Evolutionary conservation across 768 basidiomycete species (phyloP).

Genomic region (Suillus variegatus): DNA sequence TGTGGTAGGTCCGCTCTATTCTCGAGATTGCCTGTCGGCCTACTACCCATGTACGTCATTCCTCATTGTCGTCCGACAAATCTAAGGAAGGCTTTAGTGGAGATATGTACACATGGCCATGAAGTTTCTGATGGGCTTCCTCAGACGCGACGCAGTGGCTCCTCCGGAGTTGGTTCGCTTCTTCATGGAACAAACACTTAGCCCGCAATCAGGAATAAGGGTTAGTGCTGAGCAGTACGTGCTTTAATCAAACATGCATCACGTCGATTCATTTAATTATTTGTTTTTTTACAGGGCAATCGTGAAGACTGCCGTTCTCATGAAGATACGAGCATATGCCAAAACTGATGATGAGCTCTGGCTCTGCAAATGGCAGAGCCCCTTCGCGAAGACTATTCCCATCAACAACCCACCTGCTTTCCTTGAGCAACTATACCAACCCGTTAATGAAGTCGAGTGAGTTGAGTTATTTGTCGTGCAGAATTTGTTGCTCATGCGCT

Average conservation of each 20-base stretch:
- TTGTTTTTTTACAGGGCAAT: conserved; percentile 49
- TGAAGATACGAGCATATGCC: conserved; percentile 79
- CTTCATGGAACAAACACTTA: conserved; percentile 65
- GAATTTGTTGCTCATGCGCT: conserved; percentile 1
- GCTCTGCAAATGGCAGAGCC: conserved; percentile 72
- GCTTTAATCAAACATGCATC: conserved; percentile 10
- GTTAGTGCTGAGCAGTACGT: conserved; percentile 61
- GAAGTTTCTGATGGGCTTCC: conserved; percentile 58
- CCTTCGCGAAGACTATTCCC: conserved; percentile 48
- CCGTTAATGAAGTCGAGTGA: conserved; percentile 39
- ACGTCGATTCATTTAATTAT: neutral
- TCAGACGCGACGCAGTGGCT: conserved; percentile 62
- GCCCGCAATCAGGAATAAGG: conserved; percentile 71
- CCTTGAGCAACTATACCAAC: conserved; percentile 44
- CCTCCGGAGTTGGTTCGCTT: conserved; percentile 57
- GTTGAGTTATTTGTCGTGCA: conserved; percentile 13
- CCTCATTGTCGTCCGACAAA: conserved; percentile 5
- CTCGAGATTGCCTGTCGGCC: conserved; percentile 60
- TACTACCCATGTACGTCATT: conserved; percentile 67
- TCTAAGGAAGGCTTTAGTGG: conserved; percentile 53
- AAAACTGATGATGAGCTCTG: conserved; percentile 65
- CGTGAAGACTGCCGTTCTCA: conserved; percentile 61
- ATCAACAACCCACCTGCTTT: conserved; percentile 53
- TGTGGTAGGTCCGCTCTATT: conserved; percentile 55
- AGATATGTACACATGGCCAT: conserved; percentile 75